Conservation (phyloP, 306 rosid species). For the Gastrolobium villosum region DNA sequence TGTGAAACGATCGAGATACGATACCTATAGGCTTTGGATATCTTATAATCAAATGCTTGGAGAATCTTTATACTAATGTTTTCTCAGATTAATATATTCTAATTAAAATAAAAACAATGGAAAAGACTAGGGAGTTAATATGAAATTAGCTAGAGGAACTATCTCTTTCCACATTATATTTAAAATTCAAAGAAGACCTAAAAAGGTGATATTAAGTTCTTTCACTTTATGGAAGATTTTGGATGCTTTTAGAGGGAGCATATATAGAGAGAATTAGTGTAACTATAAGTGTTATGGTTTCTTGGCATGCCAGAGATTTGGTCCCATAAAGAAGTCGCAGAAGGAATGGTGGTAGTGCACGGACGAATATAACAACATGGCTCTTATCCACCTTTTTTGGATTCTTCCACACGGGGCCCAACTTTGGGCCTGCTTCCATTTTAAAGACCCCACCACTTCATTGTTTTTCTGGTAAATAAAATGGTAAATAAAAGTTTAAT, state of each 20-base stretch:
- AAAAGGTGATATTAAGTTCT: constrained; percentile 66
- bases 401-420: constrained; percentile 69
- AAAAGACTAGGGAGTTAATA: constrained; percentile 40
- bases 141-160: constrained; percentile 35
- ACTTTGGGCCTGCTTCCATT: constrained; percentile 33
- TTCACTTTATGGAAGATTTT: constrained; percentile 68
- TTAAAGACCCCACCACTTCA: constrained; percentile 34
- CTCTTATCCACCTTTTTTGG: constrained; percentile 62
- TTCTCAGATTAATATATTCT: background rate
- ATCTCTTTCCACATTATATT: constrained; percentile 55
- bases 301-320: constrained; percentile 68
- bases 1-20: constrained; percentile 8
- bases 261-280: constrained; percentile 39
- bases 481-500: too few species aligned
- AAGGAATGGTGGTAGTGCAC: constrained; percentile 73
- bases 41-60: constrained; percentile 41
- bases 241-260: constrained; percentile 60
- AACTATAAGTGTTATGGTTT: constrained; percentile 29
- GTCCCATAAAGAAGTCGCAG: constrained; percentile 92
- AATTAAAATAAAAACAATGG: constrained; percentile 27
- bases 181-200: constrained; percentile 50
- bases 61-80: constrained; percentile 34
- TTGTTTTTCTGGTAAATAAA: background rate
- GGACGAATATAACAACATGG: constrained; percentile 80
- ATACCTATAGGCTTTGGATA: constrained; percentile 40